Evolutionary conservation across 208 protist genomes (phyloP).

Genomic region (Leishmania mexicana): DNA sequence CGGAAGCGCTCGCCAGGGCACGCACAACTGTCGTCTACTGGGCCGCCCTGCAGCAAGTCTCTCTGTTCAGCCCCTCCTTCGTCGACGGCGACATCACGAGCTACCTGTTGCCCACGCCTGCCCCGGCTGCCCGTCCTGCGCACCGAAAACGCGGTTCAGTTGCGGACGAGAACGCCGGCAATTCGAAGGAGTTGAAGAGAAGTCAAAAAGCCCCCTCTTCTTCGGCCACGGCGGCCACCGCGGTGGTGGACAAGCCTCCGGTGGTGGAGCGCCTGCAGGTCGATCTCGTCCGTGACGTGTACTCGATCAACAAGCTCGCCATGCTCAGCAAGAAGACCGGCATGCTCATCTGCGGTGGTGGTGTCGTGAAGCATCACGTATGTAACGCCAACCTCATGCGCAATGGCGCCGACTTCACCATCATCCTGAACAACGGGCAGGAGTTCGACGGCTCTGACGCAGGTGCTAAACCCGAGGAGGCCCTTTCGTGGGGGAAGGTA

Average conservation of each 20-base stretch:
- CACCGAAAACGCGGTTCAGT: not conserved
- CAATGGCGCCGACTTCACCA: slow-evolving; percentile 98
- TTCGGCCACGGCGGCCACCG: not conserved
- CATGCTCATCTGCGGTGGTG: slow-evolving; percentile 98
- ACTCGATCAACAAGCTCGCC: slow-evolving; percentile 95
- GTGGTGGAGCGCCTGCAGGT: slow-evolving; percentile 34
- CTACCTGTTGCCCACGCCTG: slow-evolving; percentile 40
- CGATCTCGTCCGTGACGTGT: slow-evolving; percentile 96
- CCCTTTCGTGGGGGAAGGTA: slow-evolving; percentile 99
- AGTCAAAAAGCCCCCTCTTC: not conserved
- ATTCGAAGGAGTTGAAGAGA: not conserved
- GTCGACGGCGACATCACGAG: slow-evolving; percentile 75
- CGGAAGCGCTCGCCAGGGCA: slow-evolving; percentile 45
- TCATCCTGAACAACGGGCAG: slow-evolving; percentile 98
- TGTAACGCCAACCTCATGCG: slow-evolving; percentile 99
- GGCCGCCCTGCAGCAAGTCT: slow-evolving; percentile 74
- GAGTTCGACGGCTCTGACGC: slow-evolving; percentile 99
- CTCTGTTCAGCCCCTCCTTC: slow-evolving; percentile 86
- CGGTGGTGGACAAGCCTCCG: not conserved
- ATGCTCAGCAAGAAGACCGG: slow-evolving; percentile 95
- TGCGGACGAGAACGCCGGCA: slow-evolving; percentile 3
- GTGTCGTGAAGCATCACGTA: slow-evolving; percentile 99
- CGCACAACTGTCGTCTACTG: slow-evolving; percentile 79
- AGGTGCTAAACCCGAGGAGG: slow-evolving; percentile 99
- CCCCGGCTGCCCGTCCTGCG: not conserved